Base-by-base conservation (phyloP, 2,329 filamentous ascomycete genomes). In the Neurospora sp. region DNA sequence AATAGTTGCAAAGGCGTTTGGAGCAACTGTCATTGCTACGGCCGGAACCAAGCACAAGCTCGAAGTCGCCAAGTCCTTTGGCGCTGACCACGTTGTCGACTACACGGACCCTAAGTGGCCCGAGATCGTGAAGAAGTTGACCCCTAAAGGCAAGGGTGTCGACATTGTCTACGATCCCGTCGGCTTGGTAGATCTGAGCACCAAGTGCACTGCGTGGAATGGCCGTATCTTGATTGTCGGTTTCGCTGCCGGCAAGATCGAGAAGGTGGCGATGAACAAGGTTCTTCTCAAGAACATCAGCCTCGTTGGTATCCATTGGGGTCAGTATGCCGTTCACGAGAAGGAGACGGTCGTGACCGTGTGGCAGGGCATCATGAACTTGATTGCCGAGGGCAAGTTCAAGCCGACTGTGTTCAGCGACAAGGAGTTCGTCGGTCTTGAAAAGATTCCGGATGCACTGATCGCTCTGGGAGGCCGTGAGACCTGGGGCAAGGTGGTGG, bases 101-200 rank as follows among this genome's bases (percentile, higher is more conserved):
- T 97, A 97, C 80, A 85, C 85, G 19, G 84, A 91, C 72, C 78
- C 84, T 2, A 82, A 84, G 69, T 90, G 90, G 85, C 86, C 87
- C n/a, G 83, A 84, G 2, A 80, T 89, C 72, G 93, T 97, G 67
- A 92, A 92, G 82, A 89, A 87, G 74, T 80, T 98, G 71, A 95
- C 91, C 4, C 92, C 92, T 0, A 87, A 89, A 72, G 87, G 87
- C 1, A 80, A 83, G 66, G 88, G 93, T 11, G 94, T 97, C 19
- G 94, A 98, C 80, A 93, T 98, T 68, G 94, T 98, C 28, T 98
- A 93, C 82, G 95, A 98, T 79, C 93, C 95, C 13, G 95, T 98
- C 1, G 95, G 95, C 0, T 82, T 97, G 78, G 92, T 97, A 67
- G 93, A 96, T 74, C 86, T 89, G 78, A 93, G 90, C 75, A 92